Conservation (phyloP, 2,329 filamentous ascomycete genomes). For the Leptoxyphium fumago region DNA sequence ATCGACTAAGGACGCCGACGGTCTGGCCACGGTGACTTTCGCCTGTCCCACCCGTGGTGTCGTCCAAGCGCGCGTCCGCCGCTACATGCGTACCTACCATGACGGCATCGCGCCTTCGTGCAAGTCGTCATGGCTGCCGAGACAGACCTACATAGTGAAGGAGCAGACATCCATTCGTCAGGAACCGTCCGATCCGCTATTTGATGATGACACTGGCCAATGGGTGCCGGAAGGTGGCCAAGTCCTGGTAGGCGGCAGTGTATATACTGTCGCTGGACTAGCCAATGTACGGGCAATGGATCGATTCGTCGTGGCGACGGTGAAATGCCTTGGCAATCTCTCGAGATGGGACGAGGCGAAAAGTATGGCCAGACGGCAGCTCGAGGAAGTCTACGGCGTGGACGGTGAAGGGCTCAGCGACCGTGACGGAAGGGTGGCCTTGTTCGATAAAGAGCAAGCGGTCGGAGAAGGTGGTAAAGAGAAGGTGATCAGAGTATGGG, state of each 20-base stretch:
- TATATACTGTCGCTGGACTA: not conserved
- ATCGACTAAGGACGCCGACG: not conserved
- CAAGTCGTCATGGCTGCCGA: conserved; percentile 1
- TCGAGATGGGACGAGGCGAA: not conserved
- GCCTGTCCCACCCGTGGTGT: not conserved
- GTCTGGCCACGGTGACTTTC: not conserved
- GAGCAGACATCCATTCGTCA: not conserved
- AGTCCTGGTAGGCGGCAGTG: not conserved
- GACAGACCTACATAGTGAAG: conserved; percentile 3
- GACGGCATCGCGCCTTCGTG: conserved; percentile 2
- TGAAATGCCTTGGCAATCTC: not conserved
- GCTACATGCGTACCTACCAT: conserved; percentile 1
- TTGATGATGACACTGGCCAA: not conserved
- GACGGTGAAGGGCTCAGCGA: not conserved
- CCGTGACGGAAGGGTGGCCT: not conserved
- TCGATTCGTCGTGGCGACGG: not conserved
- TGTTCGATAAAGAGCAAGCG: not conserved
- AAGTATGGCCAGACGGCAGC: not conserved
- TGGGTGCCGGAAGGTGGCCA: not conserved
- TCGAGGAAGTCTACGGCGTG: not conserved
- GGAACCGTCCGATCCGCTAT: not conserved
- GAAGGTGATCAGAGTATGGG: not conserved
- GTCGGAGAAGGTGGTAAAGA: not conserved
- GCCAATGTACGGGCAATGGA: not conserved
- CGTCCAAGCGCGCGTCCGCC: conserved; percentile 4